These are phyloP conservation scores for Arabis hirsuta DNA, from an alignment of 345 rosid genomes.

Conservation along the genomic window DNA sequence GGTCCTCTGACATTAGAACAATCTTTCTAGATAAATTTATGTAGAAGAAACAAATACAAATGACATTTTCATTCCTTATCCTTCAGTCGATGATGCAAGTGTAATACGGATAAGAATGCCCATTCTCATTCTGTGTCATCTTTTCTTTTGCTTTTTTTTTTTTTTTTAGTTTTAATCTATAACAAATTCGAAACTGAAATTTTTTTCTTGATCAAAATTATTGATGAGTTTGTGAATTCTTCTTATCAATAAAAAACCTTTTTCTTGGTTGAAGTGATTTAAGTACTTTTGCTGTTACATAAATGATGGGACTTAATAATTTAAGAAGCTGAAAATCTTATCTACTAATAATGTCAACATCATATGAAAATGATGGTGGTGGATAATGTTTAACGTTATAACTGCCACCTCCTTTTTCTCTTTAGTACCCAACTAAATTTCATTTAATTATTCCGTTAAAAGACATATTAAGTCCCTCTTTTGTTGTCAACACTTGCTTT, in stretches of 20 bases:
- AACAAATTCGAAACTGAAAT: conserved; percentile 15
- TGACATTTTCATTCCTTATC: conserved; percentile 46
- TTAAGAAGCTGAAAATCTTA: conserved; percentile 10
- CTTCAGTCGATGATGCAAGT: conserved; percentile 19
- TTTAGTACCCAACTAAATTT: conserved; percentile 15
- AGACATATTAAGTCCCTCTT: conserved; percentile 15
- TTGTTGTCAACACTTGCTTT: conserved; percentile 27
- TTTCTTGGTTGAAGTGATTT: conserved; percentile 17
- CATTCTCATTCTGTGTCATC: conserved; percentile 39
- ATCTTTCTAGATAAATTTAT: conserved; percentile 27
- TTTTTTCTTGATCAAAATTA: background rate
- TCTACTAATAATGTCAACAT: conserved; percentile 40
- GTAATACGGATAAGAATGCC: conserved; percentile 42
- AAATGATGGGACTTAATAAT: conserved; percentile 21
- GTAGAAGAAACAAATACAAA: conserved; percentile 38
- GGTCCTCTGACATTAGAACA: conserved; percentile 34
- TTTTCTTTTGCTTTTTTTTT: conserved; percentile 29
- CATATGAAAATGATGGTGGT: conserved; percentile 36
- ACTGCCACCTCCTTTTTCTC: conserved; percentile 29
- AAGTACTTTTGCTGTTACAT: conserved; percentile 26
- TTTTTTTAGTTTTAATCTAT: background rate
- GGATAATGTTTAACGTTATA: conserved; percentile 43
- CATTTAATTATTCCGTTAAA: conserved; percentile 9
- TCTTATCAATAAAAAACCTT: background rate
- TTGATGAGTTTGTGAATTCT: conserved; percentile 9